Base-by-base conservation (phyloP, 805 yeast species). In the Debaryomyces maramus region DNA sequence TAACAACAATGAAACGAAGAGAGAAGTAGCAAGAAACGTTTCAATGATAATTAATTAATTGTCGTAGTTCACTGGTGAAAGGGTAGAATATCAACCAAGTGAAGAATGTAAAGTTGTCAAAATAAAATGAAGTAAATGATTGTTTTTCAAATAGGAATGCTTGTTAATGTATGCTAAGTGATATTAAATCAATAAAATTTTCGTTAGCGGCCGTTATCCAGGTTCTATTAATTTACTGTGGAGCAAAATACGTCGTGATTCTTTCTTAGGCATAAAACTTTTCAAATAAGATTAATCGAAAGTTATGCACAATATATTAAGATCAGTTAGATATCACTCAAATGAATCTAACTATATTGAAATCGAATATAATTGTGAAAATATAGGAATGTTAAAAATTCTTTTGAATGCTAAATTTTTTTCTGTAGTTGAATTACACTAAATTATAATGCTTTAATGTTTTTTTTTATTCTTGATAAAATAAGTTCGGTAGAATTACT, bases 1-100 rank as follows among this genome's bases (percentile, higher is more conserved):
- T 47, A 43, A 46, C 42, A 44, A 41, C 41, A 41, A 51, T 56
- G 70, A 66, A 63, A 63, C 72, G 72, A 60, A 53, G 61, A 66
- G 72, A 67, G 73, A 67, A 67, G 73, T 67, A 65, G 70, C 72
- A 67, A 67, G 73, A 67, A 65, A 67, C 73, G 72, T 62, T 58
- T 59, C 71, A 61, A 50, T 49, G 37, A 32, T 30, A 38, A 17
- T 24, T 26, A 42, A 38, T 30, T 26, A 39, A 34, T 44, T 45
- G 40, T 40, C 14, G 21, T 46, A 48, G 36, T 37, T 51, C 61
- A 53, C 55, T 43, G 56, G 55, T 40, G 62, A 63, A 54, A 60
- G 65, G 63, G 65, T 56, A 56, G 61, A 61, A 58, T 63, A 44
- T 55, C 62, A 53, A 53, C 65, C 63, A 47, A 59, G 66, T 55